Percentiles rank a stretch among this genome's conserved stretches.
phyloP scores from a whole-genome alignment of 176 grass and related monocot species.

The Stipa capillata region DNA sequence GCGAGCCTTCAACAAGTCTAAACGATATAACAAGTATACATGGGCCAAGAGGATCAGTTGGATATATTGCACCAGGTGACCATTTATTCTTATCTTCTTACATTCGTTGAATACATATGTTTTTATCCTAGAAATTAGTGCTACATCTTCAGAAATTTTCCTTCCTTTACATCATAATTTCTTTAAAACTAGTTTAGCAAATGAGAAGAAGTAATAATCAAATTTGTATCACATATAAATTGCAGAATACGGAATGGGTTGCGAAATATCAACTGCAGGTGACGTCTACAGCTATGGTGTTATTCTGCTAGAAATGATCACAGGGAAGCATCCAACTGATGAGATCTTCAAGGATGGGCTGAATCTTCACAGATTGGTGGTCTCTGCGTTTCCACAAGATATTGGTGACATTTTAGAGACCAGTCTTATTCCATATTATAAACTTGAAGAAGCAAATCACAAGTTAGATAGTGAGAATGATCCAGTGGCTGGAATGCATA shows the following conservation, averaged over 20 bases:
- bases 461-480: neutral
- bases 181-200: neutral
- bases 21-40: neutral
- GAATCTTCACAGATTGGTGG: neutral
- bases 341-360: neutral
- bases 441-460: neutral
- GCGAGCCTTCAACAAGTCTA: neutral
- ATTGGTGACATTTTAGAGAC: neutral
- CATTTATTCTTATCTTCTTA: neutral
- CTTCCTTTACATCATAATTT: neutral
- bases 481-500: neutral
- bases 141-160: too few relatives aligned
- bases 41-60: neutral
- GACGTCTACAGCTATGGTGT: neutral
- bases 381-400: neutral
- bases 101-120: neutral
- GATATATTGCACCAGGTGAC: neutral
- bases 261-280: neutral
- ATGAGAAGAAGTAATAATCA: neutral
- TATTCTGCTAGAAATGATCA: neutral
- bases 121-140: too few relatives aligned
- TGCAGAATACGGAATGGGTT: neutral
- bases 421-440: neutral
- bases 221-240: neutral
- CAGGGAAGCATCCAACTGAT: neutral